Conservation (phyloP, 352 stramenopile species). For the Discostella stelligera region DNA sequence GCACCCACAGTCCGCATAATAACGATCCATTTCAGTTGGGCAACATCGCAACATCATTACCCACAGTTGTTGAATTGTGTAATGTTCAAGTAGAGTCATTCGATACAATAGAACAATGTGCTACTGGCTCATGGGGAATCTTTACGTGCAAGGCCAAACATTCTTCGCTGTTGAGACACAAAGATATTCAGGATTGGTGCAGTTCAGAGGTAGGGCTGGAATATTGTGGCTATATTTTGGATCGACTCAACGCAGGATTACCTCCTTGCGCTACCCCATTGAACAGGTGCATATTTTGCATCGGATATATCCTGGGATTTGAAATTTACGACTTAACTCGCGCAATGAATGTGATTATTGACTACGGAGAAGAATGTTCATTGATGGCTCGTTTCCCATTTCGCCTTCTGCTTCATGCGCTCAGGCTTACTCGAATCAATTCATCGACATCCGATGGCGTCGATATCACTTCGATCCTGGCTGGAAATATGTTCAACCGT, state of each 20-base stretch:
- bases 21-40: slow-evolving; percentile 49
- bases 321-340: slow-evolving; percentile 2
- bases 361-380: slow-evolving; percentile 39
- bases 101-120: slow-evolving; percentile 64
- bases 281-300: slow-evolving; percentile 39
- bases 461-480: slow-evolving; percentile 3
- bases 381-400: slow-evolving; percentile 20
- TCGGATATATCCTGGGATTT: slow-evolving; percentile 55
- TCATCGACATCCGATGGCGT: background rate
- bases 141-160: slow-evolving; percentile 47
- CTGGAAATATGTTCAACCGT: slow-evolving; percentile 5
- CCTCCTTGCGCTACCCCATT: slow-evolving; percentile 22
- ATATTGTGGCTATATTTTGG: slow-evolving; percentile 23
- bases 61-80: slow-evolving; percentile 48
- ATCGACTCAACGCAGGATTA: slow-evolving; percentile 48
- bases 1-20: slow-evolving; percentile 28
- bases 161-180: slow-evolving; percentile 28
- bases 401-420: slow-evolving; percentile 23
- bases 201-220: slow-evolving; percentile 28
- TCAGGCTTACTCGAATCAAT: slow-evolving; percentile 26
- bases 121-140: slow-evolving; percentile 46
- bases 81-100: slow-evolving; percentile 64
- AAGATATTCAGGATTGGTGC: slow-evolving; percentile 51
- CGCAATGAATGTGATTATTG: slow-evolving; percentile 36
- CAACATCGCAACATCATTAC: slow-evolving; percentile 19